Base-by-base conservation (phyloP, 306 rosid species). In the Cajanus cajan region DNA sequence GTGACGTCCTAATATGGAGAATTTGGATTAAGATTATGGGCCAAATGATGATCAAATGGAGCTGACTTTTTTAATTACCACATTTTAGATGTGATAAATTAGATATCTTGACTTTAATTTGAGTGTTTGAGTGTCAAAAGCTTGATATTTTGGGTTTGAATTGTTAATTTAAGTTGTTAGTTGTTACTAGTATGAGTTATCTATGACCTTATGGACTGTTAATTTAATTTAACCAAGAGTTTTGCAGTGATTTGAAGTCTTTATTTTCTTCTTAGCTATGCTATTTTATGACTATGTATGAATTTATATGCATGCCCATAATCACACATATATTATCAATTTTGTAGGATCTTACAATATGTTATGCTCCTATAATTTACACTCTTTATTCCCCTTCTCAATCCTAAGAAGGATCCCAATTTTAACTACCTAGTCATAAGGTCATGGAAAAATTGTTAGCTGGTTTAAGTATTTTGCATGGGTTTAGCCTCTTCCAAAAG, bases 401-500 rank as follows among this genome's bases (percentile, higher is more conserved):
- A 48, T 16, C 22, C 22, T n/a, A 48, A 5, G 55, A 1, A 48
- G 22, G 22, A 48, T n/a, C 10, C 9, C 55, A 48, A 48, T 48
- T 48, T 48, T 48, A 48, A 48, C 55, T 48, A 16, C 55, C 21
- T 48, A 5, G 76, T 54, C 45, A 15, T 58, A 37, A 57, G 59
- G 6, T 68, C 15, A 5, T 48, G 39, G 12, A 15, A 54, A n/a
- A 48, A 13, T 47, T 44, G 10, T 6, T 71, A 34, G 37, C 51
- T 41, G 9, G 13, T 39, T 77, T 36, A 6, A 41, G 19, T 47
- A 55, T 24, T 65, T 14, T 18, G 41, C 47, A 13, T 73, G 68
- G 48, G 31, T 66, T 63, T 65, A 31, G 50, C 76, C 63, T 77
- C 44, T 63, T 71, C 52, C 41, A 31, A 65, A 22, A 47, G 63